These are phyloP conservation scores for Penicillium alfredii DNA, from an alignment of 495 filamentous ascomycete species.

Conservation along the genomic window DNA sequence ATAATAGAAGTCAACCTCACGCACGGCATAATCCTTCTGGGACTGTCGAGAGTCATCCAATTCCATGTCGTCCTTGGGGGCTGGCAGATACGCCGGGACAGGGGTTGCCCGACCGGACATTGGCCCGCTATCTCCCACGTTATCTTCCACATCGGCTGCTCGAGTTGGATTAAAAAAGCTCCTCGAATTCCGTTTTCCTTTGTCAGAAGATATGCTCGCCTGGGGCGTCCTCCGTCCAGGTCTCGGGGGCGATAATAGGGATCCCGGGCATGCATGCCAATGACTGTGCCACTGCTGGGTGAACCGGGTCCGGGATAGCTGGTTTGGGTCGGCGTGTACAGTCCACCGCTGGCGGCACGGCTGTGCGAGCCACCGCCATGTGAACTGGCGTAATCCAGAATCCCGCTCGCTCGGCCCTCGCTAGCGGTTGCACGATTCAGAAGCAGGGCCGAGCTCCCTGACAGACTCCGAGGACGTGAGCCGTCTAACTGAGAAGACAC, in stretches of 20 bases:
- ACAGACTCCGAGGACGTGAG: conserved; percentile 71
- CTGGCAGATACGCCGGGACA: conserved; percentile 45
- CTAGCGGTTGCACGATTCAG: conserved; percentile 49
- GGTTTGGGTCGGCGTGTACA: conserved; percentile 63
- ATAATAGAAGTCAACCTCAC: conserved; percentile 95
- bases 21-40: conserved; percentile 80
- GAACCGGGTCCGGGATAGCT: conserved; percentile 63
- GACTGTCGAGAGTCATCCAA: conserved; percentile 42
- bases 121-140: conserved; percentile 42
- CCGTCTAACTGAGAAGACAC: conserved; percentile 62
- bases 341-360: conserved; percentile 44
- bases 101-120: conserved; percentile 49
- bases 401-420: conserved; percentile 42
- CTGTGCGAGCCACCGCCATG: conserved; percentile 41
- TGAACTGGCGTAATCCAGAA: conserved; percentile 43
- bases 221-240: conserved; percentile 57
- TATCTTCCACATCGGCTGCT: conserved; percentile 31
- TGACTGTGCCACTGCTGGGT: conserved; percentile 39
- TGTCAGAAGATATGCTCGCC: conserved; percentile 34
- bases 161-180: conserved; percentile 37
- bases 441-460: conserved; percentile 73
- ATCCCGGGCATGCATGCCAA: conserved; percentile 48
- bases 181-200: conserved; percentile 29
- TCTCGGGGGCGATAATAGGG: conserved; percentile 84
- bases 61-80: conserved; percentile 51